These are phyloP conservation scores for Candida mesenterica DNA, from an alignment of 1,139 yeast species.

Conservation along the genomic window DNA sequence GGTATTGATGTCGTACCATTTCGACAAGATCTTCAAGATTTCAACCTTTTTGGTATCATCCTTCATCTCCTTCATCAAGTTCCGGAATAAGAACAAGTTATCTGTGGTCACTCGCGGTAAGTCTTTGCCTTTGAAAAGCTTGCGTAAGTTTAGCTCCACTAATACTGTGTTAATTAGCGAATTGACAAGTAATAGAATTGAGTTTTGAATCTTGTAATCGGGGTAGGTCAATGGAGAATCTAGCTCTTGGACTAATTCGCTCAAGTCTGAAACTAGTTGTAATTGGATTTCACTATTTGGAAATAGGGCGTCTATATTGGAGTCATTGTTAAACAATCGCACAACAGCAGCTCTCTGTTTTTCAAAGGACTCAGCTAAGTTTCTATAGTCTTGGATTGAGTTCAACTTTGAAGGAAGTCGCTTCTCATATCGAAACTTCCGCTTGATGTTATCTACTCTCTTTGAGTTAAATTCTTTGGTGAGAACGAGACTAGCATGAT, in stretches of 20 bases:
- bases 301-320: slow-evolving; percentile 18
- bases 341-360: slow-evolving; percentile 20
- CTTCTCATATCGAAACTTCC: slow-evolving; percentile 10
- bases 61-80: slow-evolving; percentile 18
- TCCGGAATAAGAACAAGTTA: slow-evolving; percentile 16
- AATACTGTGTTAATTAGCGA: slow-evolving; percentile 22
- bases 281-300: slow-evolving; percentile 2
- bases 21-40: slow-evolving; percentile 16
- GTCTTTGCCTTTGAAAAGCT: slow-evolving; percentile 14
- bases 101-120: slow-evolving; percentile 4
- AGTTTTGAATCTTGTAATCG: slow-evolving; percentile 20
- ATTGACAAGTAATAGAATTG: slow-evolving; percentile 18
- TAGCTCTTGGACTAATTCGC: slow-evolving; percentile 1
- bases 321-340: slow-evolving; percentile 16
- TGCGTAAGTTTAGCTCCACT: slow-evolving; percentile 26
- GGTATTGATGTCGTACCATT: slow-evolving; percentile 13
- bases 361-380: slow-evolving; percentile 16
- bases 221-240: slow-evolving; percentile 14
- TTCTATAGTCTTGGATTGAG: slow-evolving; percentile 11
- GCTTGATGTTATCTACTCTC: slow-evolving; percentile 1
- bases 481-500: no score
- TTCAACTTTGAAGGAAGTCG: slow-evolving; percentile 7
- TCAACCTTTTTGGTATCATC: slow-evolving; percentile 15
- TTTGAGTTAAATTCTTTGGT: no score
- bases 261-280: background rate